Base-by-base conservation (phyloP, 192 early-diverging fungal species). In the Coemansia aciculifera region DNA sequence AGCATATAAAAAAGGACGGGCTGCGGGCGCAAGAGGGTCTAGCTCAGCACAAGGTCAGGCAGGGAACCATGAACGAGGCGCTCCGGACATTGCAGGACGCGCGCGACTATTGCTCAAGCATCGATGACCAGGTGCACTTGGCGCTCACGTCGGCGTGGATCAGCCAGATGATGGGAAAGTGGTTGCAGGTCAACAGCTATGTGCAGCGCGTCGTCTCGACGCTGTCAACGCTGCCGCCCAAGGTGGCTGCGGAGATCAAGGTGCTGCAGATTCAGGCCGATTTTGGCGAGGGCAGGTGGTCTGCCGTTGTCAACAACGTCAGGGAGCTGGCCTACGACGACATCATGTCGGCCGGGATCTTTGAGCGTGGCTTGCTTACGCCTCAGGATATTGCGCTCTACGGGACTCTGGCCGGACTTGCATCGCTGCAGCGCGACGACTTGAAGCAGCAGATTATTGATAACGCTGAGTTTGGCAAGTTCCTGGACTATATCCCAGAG, bases 341-440 rank as follows among this genome's bases (percentile, higher is more conserved):
- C 0, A 3, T 63, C 11, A 36, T 21, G n/a, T 27, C 57, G 11
- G 8, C 64, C 0, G 65, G 56, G 5, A 23, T 79, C 10, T 65
- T 75, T 24, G 67, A 48, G 12, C 51, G 49, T 21, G 65, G 72
- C 5, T 37, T 60, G 7, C 40, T 78, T 5, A 46, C 72, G 4
- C 43, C 72, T 2, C 63, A 59, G 36, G 80, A 83, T 43, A 43
- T 83, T 56, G 81, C 81, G 32, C 63, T 83, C 8, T 83, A 83
- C 46, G 81, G 76, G 0, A 67, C 81, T 13, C 62, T 83, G 56
- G 65, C 76, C 0, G 81, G 73, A 3, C 70, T 83, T 29, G 77
- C 73, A 3, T 39, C 52, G 42, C 57, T 73, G 19, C 37, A 40
- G 8, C 72, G 81, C 42, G 67, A 83, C 44, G 42, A 68, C 27